Percentiles rank a stretch among this genome's conserved stretches.
Evolutionary conservation across 1,284 basidiomycete species (phyloP).

Genomic region (Ceratobasidium sp.): DNA sequence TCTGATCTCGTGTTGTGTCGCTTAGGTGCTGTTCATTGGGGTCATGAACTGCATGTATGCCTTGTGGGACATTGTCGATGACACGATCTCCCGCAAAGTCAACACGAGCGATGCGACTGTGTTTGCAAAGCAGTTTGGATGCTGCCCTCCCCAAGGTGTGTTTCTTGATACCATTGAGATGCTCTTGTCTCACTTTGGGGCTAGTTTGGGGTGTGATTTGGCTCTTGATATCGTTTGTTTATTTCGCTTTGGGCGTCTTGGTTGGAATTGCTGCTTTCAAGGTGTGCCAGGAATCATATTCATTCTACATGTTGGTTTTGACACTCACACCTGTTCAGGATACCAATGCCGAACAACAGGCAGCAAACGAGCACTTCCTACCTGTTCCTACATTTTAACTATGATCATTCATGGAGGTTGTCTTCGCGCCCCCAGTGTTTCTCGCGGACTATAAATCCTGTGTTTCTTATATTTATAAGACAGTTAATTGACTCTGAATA

Average conservation of each 20-base stretch:
- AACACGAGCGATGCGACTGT: constrained; percentile 92
- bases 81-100: constrained; percentile 89
- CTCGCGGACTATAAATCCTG: not conserved
- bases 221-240: constrained; percentile 82
- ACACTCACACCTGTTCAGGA: constrained; percentile 39
- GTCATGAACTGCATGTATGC: constrained; percentile 93
- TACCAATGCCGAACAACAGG: constrained; percentile 45
- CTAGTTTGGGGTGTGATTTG: constrained; percentile 90
- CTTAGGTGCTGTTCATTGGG: constrained; percentile 90
- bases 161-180: constrained; percentile 61
- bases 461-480: not conserved
- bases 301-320: not conserved
- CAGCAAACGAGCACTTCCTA: constrained; percentile 38
- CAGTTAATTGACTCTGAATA: not conserved
- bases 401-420: not conserved
- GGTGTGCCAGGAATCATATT: constrained; percentile 56
- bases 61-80: constrained; percentile 88
- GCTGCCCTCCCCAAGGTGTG: constrained; percentile 62
- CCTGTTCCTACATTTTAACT: constrained; percentile 39
- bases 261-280: constrained; percentile 90
- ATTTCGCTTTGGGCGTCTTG: constrained; percentile 84
- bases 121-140: constrained; percentile 87
- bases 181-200: constrained; percentile 29
- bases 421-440: not conserved
- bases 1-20: constrained; percentile 52